Evolutionary conservation across 441 rosid species (phyloP).

Genomic region (Theobroma grandiflorum): DNA sequence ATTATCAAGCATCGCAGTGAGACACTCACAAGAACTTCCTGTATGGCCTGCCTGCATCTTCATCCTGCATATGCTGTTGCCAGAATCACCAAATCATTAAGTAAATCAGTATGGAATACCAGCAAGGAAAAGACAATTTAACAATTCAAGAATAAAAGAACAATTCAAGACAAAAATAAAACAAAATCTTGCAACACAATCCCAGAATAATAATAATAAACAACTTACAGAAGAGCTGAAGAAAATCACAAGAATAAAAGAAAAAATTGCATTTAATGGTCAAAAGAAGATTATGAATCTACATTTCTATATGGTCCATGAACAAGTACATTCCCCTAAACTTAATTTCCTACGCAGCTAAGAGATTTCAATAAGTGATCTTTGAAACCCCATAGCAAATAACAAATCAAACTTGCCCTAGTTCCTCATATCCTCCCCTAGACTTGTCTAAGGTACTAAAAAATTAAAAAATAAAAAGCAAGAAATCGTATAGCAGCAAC

Average conservation of each 20-base stretch:
- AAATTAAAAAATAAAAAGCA: neutral
- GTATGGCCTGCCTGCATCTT: slow-evolving; percentile 71
- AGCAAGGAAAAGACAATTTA: neutral
- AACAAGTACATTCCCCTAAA: neutral
- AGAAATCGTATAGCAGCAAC: neutral
- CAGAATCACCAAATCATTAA: slow-evolving; percentile 8
- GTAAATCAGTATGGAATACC: neutral
- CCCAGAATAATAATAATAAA: neutral
- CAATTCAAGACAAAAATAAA: neutral
- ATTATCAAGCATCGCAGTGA: slow-evolving; percentile 15
- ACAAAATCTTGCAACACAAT: neutral
- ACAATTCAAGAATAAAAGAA: too few relatives aligned
- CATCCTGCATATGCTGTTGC: slow-evolving; percentile 77
- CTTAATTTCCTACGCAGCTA: neutral
- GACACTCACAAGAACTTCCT: slow-evolving; percentile 61
- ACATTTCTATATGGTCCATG: neutral
- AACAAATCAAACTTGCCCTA: neutral
- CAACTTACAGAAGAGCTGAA: neutral
- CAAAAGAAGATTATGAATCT: too few relatives aligned
- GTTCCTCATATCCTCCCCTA: neutral
- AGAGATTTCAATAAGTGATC: neutral
- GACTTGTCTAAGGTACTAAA: neutral
- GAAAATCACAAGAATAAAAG: neutral
- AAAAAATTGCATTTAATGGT: too few relatives aligned
- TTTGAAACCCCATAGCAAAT: neutral